Conservation (phyloP, 2,329 filamentous ascomycete species). For the Neurospora sp. region DNA sequence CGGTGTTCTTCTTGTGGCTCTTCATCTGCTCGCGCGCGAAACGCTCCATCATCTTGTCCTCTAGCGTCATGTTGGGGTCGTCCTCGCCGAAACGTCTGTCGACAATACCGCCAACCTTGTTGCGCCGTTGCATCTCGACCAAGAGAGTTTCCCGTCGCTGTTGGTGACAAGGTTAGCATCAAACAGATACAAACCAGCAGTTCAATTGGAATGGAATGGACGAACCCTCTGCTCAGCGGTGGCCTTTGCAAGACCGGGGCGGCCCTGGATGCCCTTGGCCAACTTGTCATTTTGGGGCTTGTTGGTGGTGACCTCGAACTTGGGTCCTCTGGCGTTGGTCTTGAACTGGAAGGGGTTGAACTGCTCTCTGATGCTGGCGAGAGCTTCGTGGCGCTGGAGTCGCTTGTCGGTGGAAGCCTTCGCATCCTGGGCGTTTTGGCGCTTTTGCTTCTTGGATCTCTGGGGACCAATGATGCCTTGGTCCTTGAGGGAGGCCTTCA, state of each 20-base stretch:
- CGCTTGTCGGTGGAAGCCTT: constrained; percentile 61
- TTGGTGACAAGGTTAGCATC: neutral
- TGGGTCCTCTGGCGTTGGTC: constrained; percentile 63
- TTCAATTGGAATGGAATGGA: constrained; percentile 14
- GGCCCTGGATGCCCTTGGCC: constrained; percentile 53
- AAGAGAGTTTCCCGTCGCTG: constrained; percentile 72
- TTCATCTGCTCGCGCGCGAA: constrained; percentile 83
- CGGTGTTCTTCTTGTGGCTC: constrained; percentile 62
- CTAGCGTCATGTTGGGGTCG: constrained; percentile 84
- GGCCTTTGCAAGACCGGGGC: constrained; percentile 78
- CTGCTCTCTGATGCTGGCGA: constrained; percentile 81
- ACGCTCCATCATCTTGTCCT: constrained; percentile 84
- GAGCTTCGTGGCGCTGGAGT: constrained; percentile 63
- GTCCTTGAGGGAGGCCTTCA: constrained; percentile 83
- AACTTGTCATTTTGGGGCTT: constrained; percentile 42
- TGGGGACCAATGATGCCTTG: constrained; percentile 86
- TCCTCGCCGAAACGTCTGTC: constrained; percentile 95
- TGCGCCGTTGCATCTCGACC: constrained; percentile 79
- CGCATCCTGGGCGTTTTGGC: constrained; percentile 58
- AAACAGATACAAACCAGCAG: too few species aligned
- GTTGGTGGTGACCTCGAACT: constrained; percentile 74
- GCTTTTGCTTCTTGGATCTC: constrained; percentile 90
- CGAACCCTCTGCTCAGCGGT: constrained; percentile 73
- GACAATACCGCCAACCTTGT: constrained; percentile 85
- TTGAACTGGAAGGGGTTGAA: constrained; percentile 99